Base-by-base conservation (phyloP, 257 asterid species). In the Nicotiana knightiana region DNA sequence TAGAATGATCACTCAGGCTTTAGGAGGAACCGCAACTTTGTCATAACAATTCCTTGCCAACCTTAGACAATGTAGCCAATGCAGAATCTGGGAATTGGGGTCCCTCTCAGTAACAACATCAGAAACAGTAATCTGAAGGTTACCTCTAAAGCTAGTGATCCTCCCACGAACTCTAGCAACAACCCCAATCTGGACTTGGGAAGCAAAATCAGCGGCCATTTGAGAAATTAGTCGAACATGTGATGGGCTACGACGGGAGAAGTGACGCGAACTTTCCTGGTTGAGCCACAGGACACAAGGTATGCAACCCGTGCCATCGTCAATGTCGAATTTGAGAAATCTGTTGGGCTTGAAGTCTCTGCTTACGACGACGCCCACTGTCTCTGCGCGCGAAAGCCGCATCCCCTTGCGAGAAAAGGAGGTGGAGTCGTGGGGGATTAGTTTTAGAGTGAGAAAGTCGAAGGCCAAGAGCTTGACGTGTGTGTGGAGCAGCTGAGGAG, bases 201-300 rank as follows among this genome's bases (percentile, higher is more conserved):
- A 77, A 16, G 97, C 87, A 21, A 89, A 87, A 0, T 67, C 83
- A 11, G 13, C 18, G 12, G 95, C 97, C 84, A 61, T 48, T 67
- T 84, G 67, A 84, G 97, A 94, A 86, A 87, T 90, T 71, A 80
- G 55, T 86, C 95, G 97, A 94, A 96, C 97, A 91, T 71, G 82
- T 90, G 93, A 82, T 9, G 95, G 97, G 91, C 86, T 82, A 30
- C 90, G 82, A 66, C 86, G 86, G 0, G 93, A 88, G 67, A 94
- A 96, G 88, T 90, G 88, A 16, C 88, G 71, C 15, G 98, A 94
- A 4, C 81, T 83, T 5, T 87, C 80, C 0, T 91, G 98, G 62
- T 94, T 94, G 59, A 90, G 94, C 98, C 98, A 94, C 30, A 94
- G 89, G 55, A 94, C 84, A 61, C 97, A 94, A 0, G 96, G 79